These are phyloP conservation scores for Aristolochia fimbriata DNA, from an alignment of 164 flowering plant species.

Conservation along the genomic window DNA sequence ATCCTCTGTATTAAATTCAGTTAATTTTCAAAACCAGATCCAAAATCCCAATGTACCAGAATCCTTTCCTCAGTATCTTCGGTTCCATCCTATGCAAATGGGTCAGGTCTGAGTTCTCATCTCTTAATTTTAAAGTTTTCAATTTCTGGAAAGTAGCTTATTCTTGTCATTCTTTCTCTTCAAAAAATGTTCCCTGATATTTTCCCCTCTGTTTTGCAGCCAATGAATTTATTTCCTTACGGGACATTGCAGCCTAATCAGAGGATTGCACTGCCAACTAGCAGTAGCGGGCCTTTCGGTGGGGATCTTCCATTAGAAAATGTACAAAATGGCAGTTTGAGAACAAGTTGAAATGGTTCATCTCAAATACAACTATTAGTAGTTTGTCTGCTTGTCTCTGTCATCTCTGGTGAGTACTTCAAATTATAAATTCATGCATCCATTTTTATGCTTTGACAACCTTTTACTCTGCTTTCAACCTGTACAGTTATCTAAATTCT, in stretches of 20 bases:
- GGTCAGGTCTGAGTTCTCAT: conserved; percentile 19
- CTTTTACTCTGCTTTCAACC: neutral
- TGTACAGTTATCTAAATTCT: neutral
- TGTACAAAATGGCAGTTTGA: conserved; percentile 19
- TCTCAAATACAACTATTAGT: neutral
- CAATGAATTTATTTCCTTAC: conserved; percentile 35
- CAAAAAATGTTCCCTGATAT: neutral
- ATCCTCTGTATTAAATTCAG: conserved; percentile 18
- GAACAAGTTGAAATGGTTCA: conserved; percentile 8
- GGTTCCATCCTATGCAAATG: conserved; percentile 33
- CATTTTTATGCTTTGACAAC: neutral
- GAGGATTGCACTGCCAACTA: conserved; percentile 13
- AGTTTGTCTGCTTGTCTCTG: neutral
- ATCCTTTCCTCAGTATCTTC: conserved; percentile 35
- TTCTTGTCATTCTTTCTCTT: neutral
- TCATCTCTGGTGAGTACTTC: neutral
- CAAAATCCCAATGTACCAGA: conserved; percentile 27
- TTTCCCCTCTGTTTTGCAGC: conserved; percentile 23
- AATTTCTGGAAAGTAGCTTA: neutral
- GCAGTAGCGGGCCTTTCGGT: conserved; percentile 12
- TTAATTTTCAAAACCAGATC: conserved; percentile 36
- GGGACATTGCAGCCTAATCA: conserved; percentile 27
- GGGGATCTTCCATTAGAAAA: conserved; percentile 15
- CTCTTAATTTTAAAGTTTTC: neutral
- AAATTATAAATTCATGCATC: neutral